Conservation (phyloP, 2,329 filamentous ascomycete species). For the Didymosphaeria variabile region DNA sequence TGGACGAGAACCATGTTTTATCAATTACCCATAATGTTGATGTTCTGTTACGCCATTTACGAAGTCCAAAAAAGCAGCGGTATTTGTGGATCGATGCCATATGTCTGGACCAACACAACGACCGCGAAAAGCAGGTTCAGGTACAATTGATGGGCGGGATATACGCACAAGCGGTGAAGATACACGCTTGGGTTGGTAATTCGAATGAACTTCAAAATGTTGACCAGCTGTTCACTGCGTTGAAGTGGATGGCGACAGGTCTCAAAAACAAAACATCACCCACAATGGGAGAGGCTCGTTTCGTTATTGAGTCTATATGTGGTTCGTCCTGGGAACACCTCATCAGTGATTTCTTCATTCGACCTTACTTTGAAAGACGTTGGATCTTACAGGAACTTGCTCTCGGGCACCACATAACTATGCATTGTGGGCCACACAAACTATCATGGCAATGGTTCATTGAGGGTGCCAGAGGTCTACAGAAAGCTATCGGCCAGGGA, state of each 20-base stretch:
- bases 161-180: neutral
- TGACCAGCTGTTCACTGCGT: neutral
- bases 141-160: neutral
- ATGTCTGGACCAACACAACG: neutral
- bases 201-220: too few species aligned
- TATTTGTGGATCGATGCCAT: conserved; percentile 6
- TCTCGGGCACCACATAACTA: neutral
- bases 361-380: neutral
- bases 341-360: neutral
- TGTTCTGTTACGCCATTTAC: neutral
- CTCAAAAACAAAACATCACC: too few species aligned
- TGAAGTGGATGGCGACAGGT: neutral
- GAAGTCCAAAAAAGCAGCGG: neutral
- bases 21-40: neutral
- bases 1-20: neutral
- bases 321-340: neutral
- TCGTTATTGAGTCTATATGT: too few species aligned
- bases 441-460: neutral
- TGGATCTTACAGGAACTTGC: conserved; percentile 1
- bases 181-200: neutral
- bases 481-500: too few species aligned
- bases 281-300: too few species aligned
- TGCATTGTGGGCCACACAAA: neutral
- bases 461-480: neutral
- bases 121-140: neutral